Base-by-base conservation (phyloP, 148 eudicot genomes). In the Amaranthus hypochondriacus region DNA sequence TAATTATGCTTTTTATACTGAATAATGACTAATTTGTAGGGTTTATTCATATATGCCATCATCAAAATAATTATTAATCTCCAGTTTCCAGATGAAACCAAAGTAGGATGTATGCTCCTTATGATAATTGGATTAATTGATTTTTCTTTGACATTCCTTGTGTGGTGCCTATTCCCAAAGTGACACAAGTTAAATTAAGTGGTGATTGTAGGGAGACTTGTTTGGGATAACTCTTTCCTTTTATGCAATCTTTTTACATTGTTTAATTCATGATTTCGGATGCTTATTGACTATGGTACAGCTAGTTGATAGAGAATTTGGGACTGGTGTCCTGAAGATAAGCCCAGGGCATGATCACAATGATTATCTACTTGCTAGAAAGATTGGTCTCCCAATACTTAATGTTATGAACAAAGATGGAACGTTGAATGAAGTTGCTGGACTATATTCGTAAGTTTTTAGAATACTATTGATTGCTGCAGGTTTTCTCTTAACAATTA, bases 321-420 rank as follows among this genome's bases (percentile, higher is more conserved):
- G 98, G 54, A 94, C 98, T 79, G 98, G 98, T 69, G 98, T 94
- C 49, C 76, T 94, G 82, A 94, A 94, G 85, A 91, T 94, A 82
- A 91, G 98, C 83, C 98, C 98, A 74, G 98, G 97, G 49, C 98
- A 94, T 88, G 98, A 94, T 86, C 98, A 94, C 68, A 94, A 94
- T 79, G 98, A 94, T 81, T 94, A 94, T 79, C 86, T 88, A 69
- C 93, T 94, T 68, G 98, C 98, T 75, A 89, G 98, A 55, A 94
- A 94, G 81, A 89, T 87, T 76, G 98, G 98, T 74, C 95, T 94
- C 68, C 98, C 97, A 13, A 91, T 94, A 78, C 93, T 94, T 18
- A 91, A 87, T 83, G 90, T 89, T 46, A 94, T 94, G 97, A 94
- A 94, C 73, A 94, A 91, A 75, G 98, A 94, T 83, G 98, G 96